phyloP scores from a whole-genome alignment of 306 rosid species.

The Datisca glomerata region DNA sequence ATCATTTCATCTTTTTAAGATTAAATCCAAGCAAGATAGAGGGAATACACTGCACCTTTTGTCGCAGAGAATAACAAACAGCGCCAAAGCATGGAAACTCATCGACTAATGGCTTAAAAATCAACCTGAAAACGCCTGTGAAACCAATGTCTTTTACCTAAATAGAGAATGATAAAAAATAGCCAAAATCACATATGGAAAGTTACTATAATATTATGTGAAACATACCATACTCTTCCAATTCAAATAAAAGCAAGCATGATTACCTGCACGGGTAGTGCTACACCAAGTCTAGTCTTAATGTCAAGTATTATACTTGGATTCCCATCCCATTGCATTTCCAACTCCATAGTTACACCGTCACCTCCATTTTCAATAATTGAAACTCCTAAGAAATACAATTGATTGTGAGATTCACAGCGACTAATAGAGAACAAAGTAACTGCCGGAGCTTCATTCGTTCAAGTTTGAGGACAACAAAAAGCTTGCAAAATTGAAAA shows the following conservation, averaged over 20 bases:
- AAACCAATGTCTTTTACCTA: conserved; percentile 94
- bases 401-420: too few relatives aligned
- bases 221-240: too few relatives aligned
- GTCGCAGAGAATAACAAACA: conserved; percentile 73
- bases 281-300: conserved; percentile 72
- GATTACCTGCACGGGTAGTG: conserved; percentile 83
- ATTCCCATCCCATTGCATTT: conserved; percentile 98
- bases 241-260: too few relatives aligned
- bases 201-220: too few relatives aligned
- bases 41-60: conserved; percentile 43
- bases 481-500: too few relatives aligned
- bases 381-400: conserved; percentile 57
- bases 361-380: conserved; percentile 66
- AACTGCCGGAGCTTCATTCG: too few relatives aligned
- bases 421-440: too few relatives aligned
- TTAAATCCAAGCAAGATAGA: too few relatives aligned
- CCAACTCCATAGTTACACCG: conserved; percentile 81
- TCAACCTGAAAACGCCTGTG: conserved; percentile 89
- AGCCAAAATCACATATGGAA: too few relatives aligned
- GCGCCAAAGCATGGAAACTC: conserved; percentile 99
- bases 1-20: too few relatives aligned
- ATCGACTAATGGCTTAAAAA: conserved; percentile 81
- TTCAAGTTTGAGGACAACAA: too few relatives aligned
- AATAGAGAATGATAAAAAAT: conserved; percentile 13
- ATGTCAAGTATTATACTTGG: conserved; percentile 80